phyloP scores from a whole-genome alignment of 2,329 filamentous ascomycete species.

The Paradendryphiella salina region DNA sequence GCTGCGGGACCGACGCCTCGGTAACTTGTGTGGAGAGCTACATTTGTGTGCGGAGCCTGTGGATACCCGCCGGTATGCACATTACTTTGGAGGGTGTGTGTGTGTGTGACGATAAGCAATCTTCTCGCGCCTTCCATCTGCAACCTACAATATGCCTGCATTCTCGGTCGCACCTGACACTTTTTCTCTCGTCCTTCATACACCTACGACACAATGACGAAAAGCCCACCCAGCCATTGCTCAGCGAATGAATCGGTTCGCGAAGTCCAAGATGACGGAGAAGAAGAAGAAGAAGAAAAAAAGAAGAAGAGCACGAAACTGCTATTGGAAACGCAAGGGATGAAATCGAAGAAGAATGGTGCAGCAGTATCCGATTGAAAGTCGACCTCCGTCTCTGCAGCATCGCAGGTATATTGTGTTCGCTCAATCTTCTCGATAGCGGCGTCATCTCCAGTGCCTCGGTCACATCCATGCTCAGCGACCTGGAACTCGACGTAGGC shows the following conservation, averaged over 20 bases:
- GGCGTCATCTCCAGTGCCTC: conserved; percentile 71
- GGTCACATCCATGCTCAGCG: conserved; percentile 68
- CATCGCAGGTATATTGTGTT: conserved; percentile 71
- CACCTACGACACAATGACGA: conserved; percentile 18
- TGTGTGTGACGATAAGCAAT: conserved; percentile 16
- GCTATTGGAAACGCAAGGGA: conserved; percentile 11
- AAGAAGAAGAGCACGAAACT: conserved; percentile 11
- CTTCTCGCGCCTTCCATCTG: conserved; percentile 15
- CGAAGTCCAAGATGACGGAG: conserved; percentile 15
- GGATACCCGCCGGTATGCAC: conserved; percentile 13
- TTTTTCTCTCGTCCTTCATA: not conserved
- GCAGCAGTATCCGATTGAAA: conserved; percentile 61
- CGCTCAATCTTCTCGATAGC: conserved; percentile 69
- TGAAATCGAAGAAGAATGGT: conserved; percentile 36
- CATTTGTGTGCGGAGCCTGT: conserved; percentile 13
- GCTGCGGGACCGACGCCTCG: conserved; percentile 10
- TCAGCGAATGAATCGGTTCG: conserved; percentile 19
- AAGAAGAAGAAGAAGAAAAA: conserved; percentile 12
- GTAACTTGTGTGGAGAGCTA: conserved; percentile 8
- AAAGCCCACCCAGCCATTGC: conserved; percentile 18
- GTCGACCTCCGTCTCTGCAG: conserved; percentile 70
- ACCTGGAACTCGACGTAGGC: conserved; percentile 63
- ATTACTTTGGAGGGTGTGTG: conserved; percentile 7
- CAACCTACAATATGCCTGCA: conserved; percentile 8
- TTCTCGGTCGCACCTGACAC: not conserved